Percentiles rank a stretch among this genome's conserved stretches.
Evolutionary conservation across 306 rosid species (phyloP).

Genomic region (Medicago lupulina): DNA sequence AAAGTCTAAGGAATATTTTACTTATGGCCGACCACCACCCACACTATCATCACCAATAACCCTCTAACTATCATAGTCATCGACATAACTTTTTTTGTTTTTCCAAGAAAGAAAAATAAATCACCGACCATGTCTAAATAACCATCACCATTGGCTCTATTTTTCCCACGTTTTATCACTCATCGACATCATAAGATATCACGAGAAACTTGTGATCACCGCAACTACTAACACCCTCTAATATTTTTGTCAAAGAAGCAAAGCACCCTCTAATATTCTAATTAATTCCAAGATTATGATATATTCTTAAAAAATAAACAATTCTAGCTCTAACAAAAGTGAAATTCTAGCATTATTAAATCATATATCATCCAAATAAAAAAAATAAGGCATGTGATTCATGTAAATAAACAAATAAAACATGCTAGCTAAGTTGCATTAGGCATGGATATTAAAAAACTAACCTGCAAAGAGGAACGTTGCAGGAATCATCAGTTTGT

Average conservation of each 20-base stretch:
- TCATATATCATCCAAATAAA: no score
- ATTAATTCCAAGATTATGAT: neutral
- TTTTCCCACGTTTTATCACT: neutral
- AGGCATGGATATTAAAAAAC: neutral
- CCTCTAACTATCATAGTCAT: neutral
- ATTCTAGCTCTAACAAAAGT: neutral
- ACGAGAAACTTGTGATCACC: neutral
- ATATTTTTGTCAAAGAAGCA: neutral
- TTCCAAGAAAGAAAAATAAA: neutral
- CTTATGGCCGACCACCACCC: neutral
- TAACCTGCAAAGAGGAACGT: conserved; percentile 92
- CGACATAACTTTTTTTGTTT: neutral
- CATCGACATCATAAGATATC: neutral
- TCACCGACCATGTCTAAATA: conserved; percentile 5
- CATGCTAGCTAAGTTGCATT: neutral
- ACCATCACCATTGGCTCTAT: neutral
- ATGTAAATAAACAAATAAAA: neutral
- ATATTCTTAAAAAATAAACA: neutral
- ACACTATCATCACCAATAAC: neutral
- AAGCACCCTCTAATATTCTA: neutral
- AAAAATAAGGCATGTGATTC: neutral
- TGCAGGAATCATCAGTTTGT: conserved; percentile 64
- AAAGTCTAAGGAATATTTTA: no score
- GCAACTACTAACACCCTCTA: neutral
- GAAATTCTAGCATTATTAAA: neutral